Conservation (phyloP, 257 asterid species). For the Lycium barbarum region DNA sequence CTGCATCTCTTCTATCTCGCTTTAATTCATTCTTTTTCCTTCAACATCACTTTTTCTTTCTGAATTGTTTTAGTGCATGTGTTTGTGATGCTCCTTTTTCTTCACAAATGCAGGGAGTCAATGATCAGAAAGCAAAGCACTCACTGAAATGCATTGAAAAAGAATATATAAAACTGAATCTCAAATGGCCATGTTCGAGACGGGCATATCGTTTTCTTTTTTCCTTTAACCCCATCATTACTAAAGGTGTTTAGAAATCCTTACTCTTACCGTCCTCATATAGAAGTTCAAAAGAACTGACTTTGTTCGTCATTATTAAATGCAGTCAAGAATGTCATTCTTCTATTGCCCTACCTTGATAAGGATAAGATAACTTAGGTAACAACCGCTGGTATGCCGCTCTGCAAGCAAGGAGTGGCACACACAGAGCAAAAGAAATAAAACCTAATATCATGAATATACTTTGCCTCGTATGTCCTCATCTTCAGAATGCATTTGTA, state of each 20-base stretch:
- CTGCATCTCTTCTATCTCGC: slow-evolving; percentile 10
- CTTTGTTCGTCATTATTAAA: not conserved
- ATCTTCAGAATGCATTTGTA: not conserved
- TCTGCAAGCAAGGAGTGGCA: not conserved
- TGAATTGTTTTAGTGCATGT: not conserved
- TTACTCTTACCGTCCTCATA: not conserved
- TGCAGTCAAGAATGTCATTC: not conserved
- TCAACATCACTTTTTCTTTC: not conserved
- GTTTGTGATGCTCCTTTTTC: slow-evolving; percentile 17
- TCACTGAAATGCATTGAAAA: not conserved
- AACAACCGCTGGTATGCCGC: not conserved
- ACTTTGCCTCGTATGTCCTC: not conserved
- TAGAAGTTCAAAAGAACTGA: not conserved
- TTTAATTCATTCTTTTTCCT: not conserved
- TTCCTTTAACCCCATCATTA: not conserved
- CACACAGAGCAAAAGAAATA: not conserved
- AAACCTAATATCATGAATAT: slow-evolving; percentile 4
- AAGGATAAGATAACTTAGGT: not conserved
- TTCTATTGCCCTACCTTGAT: not conserved
- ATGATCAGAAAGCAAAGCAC: not conserved
- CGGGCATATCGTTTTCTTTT: not conserved
- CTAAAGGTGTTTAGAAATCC: slow-evolving; percentile 11
- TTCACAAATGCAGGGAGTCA: not conserved
- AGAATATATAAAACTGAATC: not conserved
- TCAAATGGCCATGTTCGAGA: not conserved